phyloP scores from a whole-genome alignment of 371 early-diverging fungal species.

The Circinella minor region DNA sequence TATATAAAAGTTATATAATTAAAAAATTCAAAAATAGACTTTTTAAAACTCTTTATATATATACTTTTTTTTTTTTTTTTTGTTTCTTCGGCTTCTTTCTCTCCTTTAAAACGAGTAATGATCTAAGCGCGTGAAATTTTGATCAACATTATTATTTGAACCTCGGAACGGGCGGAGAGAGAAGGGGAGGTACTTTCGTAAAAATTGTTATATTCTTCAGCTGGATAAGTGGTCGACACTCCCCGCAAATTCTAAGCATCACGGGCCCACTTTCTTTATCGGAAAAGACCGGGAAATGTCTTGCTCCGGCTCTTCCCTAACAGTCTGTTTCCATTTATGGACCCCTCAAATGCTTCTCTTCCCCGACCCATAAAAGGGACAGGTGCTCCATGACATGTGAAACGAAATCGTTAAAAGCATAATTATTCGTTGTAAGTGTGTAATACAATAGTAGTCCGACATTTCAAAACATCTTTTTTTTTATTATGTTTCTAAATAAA shows the following conservation, averaged over 20 bases:
- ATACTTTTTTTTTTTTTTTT: too few species aligned
- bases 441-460: neutral
- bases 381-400: conserved; percentile 3
- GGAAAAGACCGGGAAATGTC: neutral
- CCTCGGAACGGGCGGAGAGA: neutral
- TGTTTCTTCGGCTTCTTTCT: too few species aligned
- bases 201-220: neutral
- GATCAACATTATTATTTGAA: too few species aligned
- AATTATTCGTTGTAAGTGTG: too few species aligned
- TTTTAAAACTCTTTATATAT: too few species aligned
- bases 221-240: neutral
- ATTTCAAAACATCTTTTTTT: too few species aligned
- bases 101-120: too few species aligned
- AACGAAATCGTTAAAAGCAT: neutral
- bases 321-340: neutral
- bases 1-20: neutral
- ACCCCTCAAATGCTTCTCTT: neutral
- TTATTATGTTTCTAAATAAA: neutral
- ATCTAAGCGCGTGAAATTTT: too few species aligned
- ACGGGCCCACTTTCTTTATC: neutral
- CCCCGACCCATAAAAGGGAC: too few species aligned
- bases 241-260: conserved; percentile 1
- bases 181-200: conserved; percentile 3
- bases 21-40: neutral
- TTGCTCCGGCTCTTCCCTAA: neutral